Conservation (phyloP, 768 basidiomycete genomes). For the Tricholoma terreum region DNA sequence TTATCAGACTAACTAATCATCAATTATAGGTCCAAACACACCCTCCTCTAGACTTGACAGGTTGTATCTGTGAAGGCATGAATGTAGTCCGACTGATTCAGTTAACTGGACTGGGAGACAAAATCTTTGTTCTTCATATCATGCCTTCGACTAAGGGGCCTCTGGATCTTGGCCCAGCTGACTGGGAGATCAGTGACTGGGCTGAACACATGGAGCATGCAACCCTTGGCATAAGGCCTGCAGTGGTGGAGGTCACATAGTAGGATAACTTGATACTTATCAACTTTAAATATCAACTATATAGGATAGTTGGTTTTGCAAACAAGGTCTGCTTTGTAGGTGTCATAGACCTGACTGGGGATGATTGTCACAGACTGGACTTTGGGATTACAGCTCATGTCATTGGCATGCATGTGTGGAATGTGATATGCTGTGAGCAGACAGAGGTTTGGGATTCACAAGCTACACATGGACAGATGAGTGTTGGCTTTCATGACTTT, state of each 20-base stretch:
- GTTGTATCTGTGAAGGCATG: slow-evolving; percentile 36
- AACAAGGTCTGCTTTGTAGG: no score
- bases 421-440: no score
- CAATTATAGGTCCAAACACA: slow-evolving; percentile 21
- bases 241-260: neutral
- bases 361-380: no score
- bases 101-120: slow-evolving; percentile 38
- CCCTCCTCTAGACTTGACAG: slow-evolving; percentile 38
- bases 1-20: neutral
- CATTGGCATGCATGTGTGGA: no score
- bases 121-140: slow-evolving; percentile 44
- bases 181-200: neutral
- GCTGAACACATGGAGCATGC: neutral
- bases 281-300: no score
- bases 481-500: no score
- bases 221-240: neutral
- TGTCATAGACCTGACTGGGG: no score
- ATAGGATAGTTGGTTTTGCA: no score
- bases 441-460: no score
- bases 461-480: no score
- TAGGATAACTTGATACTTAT: neutral
- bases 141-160: slow-evolving; percentile 10
- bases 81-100: slow-evolving; percentile 53
- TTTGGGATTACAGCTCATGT: no score
- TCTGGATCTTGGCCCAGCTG: neutral